Evolutionary conservation across 2,329 filamentous ascomycete species (phyloP).

Genomic region (Fusarium xyrophilum): DNA sequence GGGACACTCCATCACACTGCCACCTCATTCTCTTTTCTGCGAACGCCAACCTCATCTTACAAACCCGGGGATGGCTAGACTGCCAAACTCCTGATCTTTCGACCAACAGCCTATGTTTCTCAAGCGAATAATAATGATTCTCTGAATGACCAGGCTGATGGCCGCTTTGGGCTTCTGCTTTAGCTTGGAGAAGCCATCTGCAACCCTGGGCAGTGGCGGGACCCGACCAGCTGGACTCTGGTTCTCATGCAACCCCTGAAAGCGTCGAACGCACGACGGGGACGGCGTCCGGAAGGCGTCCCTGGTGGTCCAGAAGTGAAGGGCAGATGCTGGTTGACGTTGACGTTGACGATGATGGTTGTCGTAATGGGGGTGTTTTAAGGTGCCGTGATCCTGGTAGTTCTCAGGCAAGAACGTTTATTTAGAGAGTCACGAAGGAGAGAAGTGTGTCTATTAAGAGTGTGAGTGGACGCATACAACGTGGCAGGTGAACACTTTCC

Average conservation of each 20-base stretch:
- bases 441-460: conserved; percentile 3
- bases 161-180: conserved; percentile 24
- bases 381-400: not conserved
- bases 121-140: conserved; percentile 7
- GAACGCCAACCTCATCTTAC: conserved; percentile 6
- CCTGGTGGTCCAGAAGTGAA: conserved; percentile 19
- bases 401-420: conserved; percentile 1
- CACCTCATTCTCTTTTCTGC: conserved; percentile 1
- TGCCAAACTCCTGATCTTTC: conserved; percentile 15
- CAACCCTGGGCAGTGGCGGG: conserved; percentile 36
- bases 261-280: conserved; percentile 37
- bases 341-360: conserved; percentile 27
- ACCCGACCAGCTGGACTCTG: conserved; percentile 38
- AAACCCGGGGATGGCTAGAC: conserved; percentile 26
- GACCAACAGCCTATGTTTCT: conserved; percentile 2
- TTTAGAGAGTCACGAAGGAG: not conserved
- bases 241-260: conserved; percentile 34
- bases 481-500: conserved; percentile 25
- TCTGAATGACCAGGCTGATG: conserved; percentile 18
- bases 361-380: conserved; percentile 1
- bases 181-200: conserved; percentile 28
- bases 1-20: conserved; percentile 16
- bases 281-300: conserved; percentile 38
- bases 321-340: conserved; percentile 32
- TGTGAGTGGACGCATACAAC: conserved; percentile 25